Base-by-base conservation (phyloP, 305 asterid species). In the Coffea humblotiana region DNA sequence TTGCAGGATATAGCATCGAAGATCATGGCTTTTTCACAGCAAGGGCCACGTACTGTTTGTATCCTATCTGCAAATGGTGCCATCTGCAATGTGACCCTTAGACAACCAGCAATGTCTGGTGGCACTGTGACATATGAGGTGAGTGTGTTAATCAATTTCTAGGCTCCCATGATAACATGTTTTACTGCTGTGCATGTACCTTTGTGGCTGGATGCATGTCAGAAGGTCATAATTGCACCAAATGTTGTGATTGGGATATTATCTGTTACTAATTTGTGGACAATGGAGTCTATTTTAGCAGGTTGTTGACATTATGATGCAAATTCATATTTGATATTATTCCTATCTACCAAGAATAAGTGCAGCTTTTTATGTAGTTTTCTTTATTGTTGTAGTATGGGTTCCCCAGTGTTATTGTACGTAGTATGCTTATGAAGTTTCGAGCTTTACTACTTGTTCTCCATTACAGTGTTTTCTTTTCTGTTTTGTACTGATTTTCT, bases 31-130 rank as follows among this genome's bases (percentile, higher is more conserved):
- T 91, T 91, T 82, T 87, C 95, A 0, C 91, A 89, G 84, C 89
- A 91, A 88, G 93, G 95, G 37, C 93, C 95, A 23, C 91, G 95
- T 49, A 86, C 95, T 47, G 86, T 91, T 79, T 91, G 95, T 82
- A 87, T 91, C 82, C 83, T 91, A 72, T 87, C 95, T 76, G 93
- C 95, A 32, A 88, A 89, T 82, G 95, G 95, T 71, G 85, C 93
- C 69, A 79, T 91, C 79, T 85, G 89, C 82, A 91, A 85, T 64
- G 95, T 88, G 74, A 88, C 90, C 81, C 91, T 91, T 54, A 88
- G 91, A 40, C 94, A 90, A 84, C 88, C 92, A 43, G 85, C 90
- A 64, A 83, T 79, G 81, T 81, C 90, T 11, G 85, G 91, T 58
- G 92, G 93, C 72, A 85, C 92, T 29, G 89, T 91, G 79, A 82